Base-by-base conservation (phyloP, 1,284 basidiomycete species). In the Ceratobasidium sp. region DNA sequence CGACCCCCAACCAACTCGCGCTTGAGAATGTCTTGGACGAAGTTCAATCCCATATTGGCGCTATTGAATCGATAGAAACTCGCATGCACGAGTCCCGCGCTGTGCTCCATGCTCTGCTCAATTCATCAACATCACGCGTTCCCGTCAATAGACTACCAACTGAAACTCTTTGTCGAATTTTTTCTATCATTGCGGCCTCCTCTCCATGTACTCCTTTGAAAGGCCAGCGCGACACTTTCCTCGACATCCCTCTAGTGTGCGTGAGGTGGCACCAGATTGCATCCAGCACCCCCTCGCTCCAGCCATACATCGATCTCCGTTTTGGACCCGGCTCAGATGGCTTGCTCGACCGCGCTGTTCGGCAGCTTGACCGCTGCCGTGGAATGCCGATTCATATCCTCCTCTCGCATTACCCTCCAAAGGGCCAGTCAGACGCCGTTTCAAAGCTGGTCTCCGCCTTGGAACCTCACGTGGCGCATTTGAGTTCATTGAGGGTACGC, bases 141-240 rank as follows among this genome's bases (percentile, higher is more conserved):
- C 46, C 46, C 5, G 29, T 64, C 16, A 34, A 31, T 7, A 49
- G 8, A 9, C 43, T 64, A 8, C 62, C 61, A 3, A 2, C 41
- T 7, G 61, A 46, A 19, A 27, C 48, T 22, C 48, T 64, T 19
- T 8, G 62, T 49, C 43, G 48, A 19, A 64, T 64, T 7, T 64
- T 63, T 19, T 22, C 59, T 11, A 31, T 64, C 2, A 3, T n/a
- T 5, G 31, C 22, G 14, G 41, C 43, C 1, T 49, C 27, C 43
- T 64, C 62, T 8, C 14, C 43, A 4, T 62, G 59, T n/a, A 14
- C 24, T 22, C n/a, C 22, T 27, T 3, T 14, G 29, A 24, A n/a
- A 1, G 19, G 19, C 27, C 8, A 48, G 7, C 24, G 27, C 3
- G 24, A 49, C 29, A 13, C 48, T 9, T 19, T 64, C 8, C 5